Base-by-base conservation (phyloP, 2,329 filamentous ascomycete genomes). In the Chaetothyriales sp. region DNA sequence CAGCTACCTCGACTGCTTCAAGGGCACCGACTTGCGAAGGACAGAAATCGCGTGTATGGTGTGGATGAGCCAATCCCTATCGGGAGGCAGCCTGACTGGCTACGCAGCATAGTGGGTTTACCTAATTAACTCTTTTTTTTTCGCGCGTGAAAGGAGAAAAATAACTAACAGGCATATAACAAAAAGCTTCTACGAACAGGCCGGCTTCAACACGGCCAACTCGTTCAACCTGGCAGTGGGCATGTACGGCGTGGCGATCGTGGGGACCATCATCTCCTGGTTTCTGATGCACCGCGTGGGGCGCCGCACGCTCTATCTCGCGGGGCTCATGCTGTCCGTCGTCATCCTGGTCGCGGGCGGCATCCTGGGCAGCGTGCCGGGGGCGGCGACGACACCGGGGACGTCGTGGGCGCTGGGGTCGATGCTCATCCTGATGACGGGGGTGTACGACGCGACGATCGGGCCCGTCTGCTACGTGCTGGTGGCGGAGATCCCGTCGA, bases 391-490 rank as follows among this genome's bases (percentile, higher is more conserved):
- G 4, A 62, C 60, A 7, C 48, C 46, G 5, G 51, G 54, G 0
- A 67, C 64, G 1, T 57, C 60, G 40, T 58, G 60, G 62, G 54
- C 58, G 62, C 65, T 53, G 3, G 73, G 73, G 9, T 66, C 70
- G 7, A 61, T 77, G 58, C 66, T 77, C 15, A 70, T 77, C 51
- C 62, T 72, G 45, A 75, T 72, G 58, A 76, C 72, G 1, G 74
- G 77, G 47, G 66, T 74, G 6, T 78, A 78, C 62, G 73, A 74
- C 64, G 71, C 73, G 56, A 73, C 74, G 2, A 70, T 78, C 22
- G 77, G 76, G 0, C 75, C 76, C 0, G 70, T 75, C 5, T 76
- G 73, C 18, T 78, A 77, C 61, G 71, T 70, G 1, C 64, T 78
- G 20, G 68, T 77, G 18, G 72, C 75, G 0, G 76, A 78, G 60